Base-by-base conservation (phyloP, 1,284 basidiomycete genomes). In the Cryptococcus sp. region DNA sequence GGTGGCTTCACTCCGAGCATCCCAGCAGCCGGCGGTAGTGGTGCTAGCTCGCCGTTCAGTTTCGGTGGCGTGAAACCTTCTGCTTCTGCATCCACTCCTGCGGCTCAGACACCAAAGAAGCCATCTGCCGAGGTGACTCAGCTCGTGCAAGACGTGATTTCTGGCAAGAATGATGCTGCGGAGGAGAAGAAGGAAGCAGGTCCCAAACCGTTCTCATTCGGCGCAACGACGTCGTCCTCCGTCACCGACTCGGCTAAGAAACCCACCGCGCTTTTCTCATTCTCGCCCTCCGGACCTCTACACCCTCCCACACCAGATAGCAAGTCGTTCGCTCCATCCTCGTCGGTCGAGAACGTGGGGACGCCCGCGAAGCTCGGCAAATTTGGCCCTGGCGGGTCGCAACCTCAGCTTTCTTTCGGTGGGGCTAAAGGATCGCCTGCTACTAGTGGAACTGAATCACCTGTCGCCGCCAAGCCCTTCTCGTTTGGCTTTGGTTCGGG, bases 361-460 rank as follows among this genome's bases (percentile, higher is more conserved):
- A 61, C 71, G 3, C 67, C 71, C 2, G 64, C 68, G 15, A 67
- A 71, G 58, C 61, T 73, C 15, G 73, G 73, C 63, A 75, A 72
- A 58, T 75, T 75, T 47, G 72, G 73, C 15, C 71, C 71, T 3
- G 71, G 68, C 22, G 73, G 73, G 5, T 62, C 58, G n/a, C 60
- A 65, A 30, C 73, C 73, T 7, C 64, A 69, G 45, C 59, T 75
- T 11, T 35, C 68, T 11, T 75, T 75, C 52, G 73, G 73, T 3
- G 69, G 67, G 1, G 71, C 68, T 2, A 68, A 66, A 50, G 48
- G 56, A 3, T 56, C 63, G 20, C 50, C 54, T 13, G 49, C 60
- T 1, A 35, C 62, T 19, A 55, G 52, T n/a, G 58, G 61, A 3
- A 23, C 64, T 25, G 55, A 50, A 17, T 56, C 65, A 25, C 57